Base-by-base conservation (phyloP, 2,329 filamentous ascomycete genomes). In the Pochonia chlamydosporia region DNA sequence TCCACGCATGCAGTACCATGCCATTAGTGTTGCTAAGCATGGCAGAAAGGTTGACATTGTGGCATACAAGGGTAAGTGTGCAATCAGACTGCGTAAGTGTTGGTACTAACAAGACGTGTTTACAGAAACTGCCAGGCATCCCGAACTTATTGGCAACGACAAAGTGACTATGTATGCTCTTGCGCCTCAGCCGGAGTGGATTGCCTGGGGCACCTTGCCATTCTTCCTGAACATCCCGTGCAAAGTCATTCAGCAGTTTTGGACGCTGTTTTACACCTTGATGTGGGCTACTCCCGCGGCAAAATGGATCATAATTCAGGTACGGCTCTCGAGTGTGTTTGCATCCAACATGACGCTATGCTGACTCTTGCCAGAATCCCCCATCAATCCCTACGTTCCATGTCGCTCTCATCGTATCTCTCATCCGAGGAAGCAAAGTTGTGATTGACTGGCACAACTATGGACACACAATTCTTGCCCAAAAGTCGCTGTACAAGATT, bases 361-460 rank as follows among this genome's bases (percentile, higher is more conserved):
- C 14, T 51, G 33, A 54, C 28, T 5, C n/a, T 24, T n/a, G 9
- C 4, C 67, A 96, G 76, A 99, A 97, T 58, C 93, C 93, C 6
- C 93, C 93, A 1, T 93, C 92, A 0, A 96, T 97, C 49, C 93
- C 93, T 0, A 95, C 90, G 1, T 79, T 99, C 20, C 79, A 85
- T 44, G 73, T 96, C 31, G 86, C 89, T 14, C 74, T 84, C 20
- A 52, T 91, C 3, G 75, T 89, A 41, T 88, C 87, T 58, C 79
- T 83, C 56, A 65, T 95, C 43, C 84, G 93, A 43, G 85, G 88
- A 56, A 95, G 88, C 33, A 80, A 81, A 48, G 77, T 99, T 4
- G 76, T 97, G 51, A 87, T 97, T 47, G 93, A 99, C 71, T 99
- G 93, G 93, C 93, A 99, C 72, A 99, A 99, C 68, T 97, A 96